Conservation (phyloP, 371 early-diverging fungal genomes). For the Caulochytrium protostelioides region DNA sequence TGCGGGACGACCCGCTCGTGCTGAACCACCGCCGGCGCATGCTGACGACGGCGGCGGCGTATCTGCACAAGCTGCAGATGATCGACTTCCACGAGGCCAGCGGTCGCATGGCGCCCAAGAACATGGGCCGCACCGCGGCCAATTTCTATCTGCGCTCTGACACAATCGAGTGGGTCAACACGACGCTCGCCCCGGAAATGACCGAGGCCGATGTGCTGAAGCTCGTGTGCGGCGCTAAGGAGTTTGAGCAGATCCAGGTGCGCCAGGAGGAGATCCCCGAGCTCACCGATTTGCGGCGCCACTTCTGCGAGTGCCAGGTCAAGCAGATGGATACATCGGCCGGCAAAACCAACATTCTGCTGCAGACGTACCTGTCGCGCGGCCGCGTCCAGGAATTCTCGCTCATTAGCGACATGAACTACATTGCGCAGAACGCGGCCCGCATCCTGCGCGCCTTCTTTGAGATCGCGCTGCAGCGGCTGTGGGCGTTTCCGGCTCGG, state of each 20-base stretch:
- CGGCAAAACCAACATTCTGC: conserved; percentile 77
- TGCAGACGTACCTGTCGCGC: conserved; percentile 68
- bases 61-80: conserved; percentile 73
- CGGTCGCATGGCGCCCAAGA: conserved; percentile 64
- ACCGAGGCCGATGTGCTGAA: conserved; percentile 62
- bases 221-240: conserved; percentile 67
- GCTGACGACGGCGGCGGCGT: conserved; percentile 43
- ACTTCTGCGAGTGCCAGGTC: conserved; percentile 58
- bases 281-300: conserved; percentile 41
- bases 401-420: conserved; percentile 71
- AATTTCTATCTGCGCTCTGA: conserved; percentile 69
- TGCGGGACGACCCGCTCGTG: conserved; percentile 54
- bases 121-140: conserved; percentile 78
- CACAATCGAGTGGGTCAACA: conserved; percentile 59
- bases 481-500: conserved; percentile 64
- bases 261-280: conserved; percentile 70
- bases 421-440: conserved; percentile 77
- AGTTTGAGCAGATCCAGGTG: conserved; percentile 78
- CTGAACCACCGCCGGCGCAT: conserved; percentile 50
- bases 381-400: conserved; percentile 70
- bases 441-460: conserved; percentile 88
- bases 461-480: conserved; percentile 72
- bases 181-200: conserved; percentile 21
- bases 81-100: conserved; percentile 63
- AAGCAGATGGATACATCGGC: conserved; percentile 45